Evolutionary conservation across 768 basidiomycete genomes (phyloP).

Genomic region (Calvatia gigantea): DNA sequence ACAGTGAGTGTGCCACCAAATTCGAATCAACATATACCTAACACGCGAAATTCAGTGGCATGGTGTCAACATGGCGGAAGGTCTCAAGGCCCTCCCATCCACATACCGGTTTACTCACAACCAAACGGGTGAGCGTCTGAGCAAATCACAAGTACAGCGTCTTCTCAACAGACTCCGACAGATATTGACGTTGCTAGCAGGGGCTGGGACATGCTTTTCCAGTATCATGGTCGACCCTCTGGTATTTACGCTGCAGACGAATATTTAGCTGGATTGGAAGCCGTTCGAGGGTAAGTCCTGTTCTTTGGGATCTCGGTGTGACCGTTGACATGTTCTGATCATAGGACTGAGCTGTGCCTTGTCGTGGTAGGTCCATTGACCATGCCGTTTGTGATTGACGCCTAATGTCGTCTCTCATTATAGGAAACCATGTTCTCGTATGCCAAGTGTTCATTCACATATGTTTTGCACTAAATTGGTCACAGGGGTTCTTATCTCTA

Average conservation of each 20-base stretch:
- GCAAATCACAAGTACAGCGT: not conserved
- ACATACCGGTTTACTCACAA: constrained; percentile 55
- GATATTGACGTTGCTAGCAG: constrained; percentile 46
- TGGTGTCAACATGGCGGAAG: constrained; percentile 57
- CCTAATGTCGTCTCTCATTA: not conserved
- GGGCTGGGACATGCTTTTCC: constrained; percentile 54
- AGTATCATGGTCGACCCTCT: constrained; percentile 55
- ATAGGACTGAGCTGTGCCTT: constrained; percentile 50
- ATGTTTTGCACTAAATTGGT: not conserved
- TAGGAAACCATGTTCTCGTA: constrained; percentile 63
- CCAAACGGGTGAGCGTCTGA: constrained; percentile 37
- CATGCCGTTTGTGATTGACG: not conserved
- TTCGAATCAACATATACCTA: too few relatives aligned
- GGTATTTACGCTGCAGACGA: constrained; percentile 57
- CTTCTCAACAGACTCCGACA: constrained; percentile 13
- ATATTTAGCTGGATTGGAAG: constrained; percentile 52
- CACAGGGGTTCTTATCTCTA: constrained; percentile 50
- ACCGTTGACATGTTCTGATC: not conserved
- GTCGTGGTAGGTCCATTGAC: constrained; percentile 38
- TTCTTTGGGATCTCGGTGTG: not conserved
- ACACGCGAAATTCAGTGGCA: constrained; percentile 39
- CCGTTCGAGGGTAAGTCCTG: constrained; percentile 42
- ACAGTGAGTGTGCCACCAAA: constrained; percentile 24
- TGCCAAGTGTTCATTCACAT: not conserved
- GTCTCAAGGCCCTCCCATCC: constrained; percentile 50